Evolutionary conservation across 345 rosid genomes (phyloP), one percentile per base, ranked within the genome.

Genomic region (Linum usitatissimum): DNA sequence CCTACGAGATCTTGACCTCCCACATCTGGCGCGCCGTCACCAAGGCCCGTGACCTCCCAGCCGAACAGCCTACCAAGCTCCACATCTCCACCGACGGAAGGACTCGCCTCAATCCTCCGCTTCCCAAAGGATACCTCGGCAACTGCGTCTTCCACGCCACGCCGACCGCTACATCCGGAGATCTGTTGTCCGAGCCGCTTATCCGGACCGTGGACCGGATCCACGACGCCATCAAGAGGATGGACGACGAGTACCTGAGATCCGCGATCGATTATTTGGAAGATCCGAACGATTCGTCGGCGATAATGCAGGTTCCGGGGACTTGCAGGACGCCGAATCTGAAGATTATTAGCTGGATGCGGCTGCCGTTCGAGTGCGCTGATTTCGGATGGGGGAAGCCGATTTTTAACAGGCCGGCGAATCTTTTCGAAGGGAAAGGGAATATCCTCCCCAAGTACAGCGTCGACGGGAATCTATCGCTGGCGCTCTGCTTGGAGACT

Each of bases 61-160:
- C 67, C 6, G 75, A 72, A 38, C 75, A 75, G 23, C 28, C 30
- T 0, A 75, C 78, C 0, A 70, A 58, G 49, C 18, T 75, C 0
- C 42, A 40, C 2, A 20, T 78, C 3, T 56, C 78, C 0, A 56
- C 48, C 2, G 65, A 80, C 61, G 86, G 86, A 34, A 71, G 82
- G 36, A 62, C 76, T 15, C 71, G 80, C 59, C 66, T 81, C 55
- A 31, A 4, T 13, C 86, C 88, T 0, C 66, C 77, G 15, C 62
- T 83, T 4, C 83, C 86, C 15, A 38, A 65, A 3, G 73, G 79
- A 9, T 81, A 73, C 62, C 61, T 80, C 5, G 83, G 88, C 18
- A 81, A 82, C 18, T 79, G 64, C 4, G 31, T 78, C 15, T 81
- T 77, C 48, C 67, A 62, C 2, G 64, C 77, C 6, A 56, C 83